Evolutionary conservation across 2,329 filamentous ascomycete genomes (phyloP).

Genomic region (Phialocephala subalpina): DNA sequence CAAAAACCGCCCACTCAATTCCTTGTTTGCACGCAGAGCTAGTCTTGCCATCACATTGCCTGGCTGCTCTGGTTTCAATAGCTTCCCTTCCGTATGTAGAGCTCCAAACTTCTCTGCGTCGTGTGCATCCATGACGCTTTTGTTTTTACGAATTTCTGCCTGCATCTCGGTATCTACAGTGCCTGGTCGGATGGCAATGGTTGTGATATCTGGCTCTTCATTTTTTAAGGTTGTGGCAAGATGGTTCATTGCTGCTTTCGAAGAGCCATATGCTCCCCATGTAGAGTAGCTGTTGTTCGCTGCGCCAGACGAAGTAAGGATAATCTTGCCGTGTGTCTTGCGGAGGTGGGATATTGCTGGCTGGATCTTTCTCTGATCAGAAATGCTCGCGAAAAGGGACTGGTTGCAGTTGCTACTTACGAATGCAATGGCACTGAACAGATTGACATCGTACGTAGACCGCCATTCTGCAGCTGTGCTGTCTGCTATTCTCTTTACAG

Average conservation of each 20-base stretch:
- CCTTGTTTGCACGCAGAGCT: slow-evolving; percentile 67
- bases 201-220: slow-evolving; percentile 81
- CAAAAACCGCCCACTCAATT: slow-evolving; percentile 80
- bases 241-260: slow-evolving; percentile 86
- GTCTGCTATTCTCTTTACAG: slow-evolving; percentile 75
- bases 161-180: slow-evolving; percentile 93
- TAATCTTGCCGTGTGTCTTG: slow-evolving; percentile 71
- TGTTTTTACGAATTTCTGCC: slow-evolving; percentile 77
- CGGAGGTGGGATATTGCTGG: slow-evolving; percentile 75
- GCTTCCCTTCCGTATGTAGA: slow-evolving; percentile 72
- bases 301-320: slow-evolving; percentile 85
- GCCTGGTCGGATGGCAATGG: slow-evolving; percentile 78
- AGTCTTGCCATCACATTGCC: slow-evolving; percentile 87
- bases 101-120: slow-evolving; percentile 71
- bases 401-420: slow-evolving; percentile 55
- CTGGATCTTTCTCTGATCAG: slow-evolving; percentile 62
- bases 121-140: slow-evolving; percentile 63
- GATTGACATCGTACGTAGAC: slow-evolving; percentile 79
- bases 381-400: slow-evolving; percentile 19
- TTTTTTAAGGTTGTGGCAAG: slow-evolving; percentile 74
- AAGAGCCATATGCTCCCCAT: slow-evolving; percentile 84
- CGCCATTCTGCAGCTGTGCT: slow-evolving; percentile 78
- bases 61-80: slow-evolving; percentile 84
- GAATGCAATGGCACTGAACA: slow-evolving; percentile 83
- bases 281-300: slow-evolving; percentile 69